Evolutionary conservation across 2,329 filamentous ascomycete genomes (phyloP), one percentile per base, ranked within the genome.

Genomic region (Penicillium thymicola): DNA sequence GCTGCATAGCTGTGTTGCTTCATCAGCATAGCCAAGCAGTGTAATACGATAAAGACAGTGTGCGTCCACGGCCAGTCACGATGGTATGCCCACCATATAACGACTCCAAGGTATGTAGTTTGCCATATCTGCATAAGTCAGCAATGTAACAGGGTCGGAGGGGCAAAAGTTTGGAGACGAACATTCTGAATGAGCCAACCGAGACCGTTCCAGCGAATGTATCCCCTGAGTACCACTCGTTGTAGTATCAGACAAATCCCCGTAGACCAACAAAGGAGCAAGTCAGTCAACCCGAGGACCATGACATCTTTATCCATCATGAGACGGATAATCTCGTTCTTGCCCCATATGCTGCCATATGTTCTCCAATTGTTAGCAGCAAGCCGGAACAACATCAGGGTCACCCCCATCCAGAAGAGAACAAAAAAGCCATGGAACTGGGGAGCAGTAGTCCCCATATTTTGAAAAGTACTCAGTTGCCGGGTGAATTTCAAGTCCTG

Each of bases 21-120:
- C 89, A 92, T 92, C 25, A 92, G 70, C 80, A 92, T 88, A 3
- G 89, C 84, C 54, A 92, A 75, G 14, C 85, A 85, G 67, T 92
- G 89, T 18, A 92, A 76, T 10, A 65, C 60, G 42, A 90, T 89
- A 70, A 89, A 91, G 18, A 91, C 86, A 2, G 88, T 90, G 66
- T 91, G 89, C 14, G 89, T 90, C 89, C 89, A 92, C 1, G 89
- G 87, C 89, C 89, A 93, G 49, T 90, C 84, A 5, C 89, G 81
- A 67, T 85, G 81, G 48, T 88, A 80, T 0, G 88, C 87, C 76
- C 88, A 84, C 50, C 81, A 82, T 5, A 92, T 76, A 4, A 88
- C 81, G 9, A 78, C 78, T 4, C 76, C 79, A 11, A 91, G 80
- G 64, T 87, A 92, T 14, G 78, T 59, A 0, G 79, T 76, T 74